Conservation (phyloP, 805 yeast species). For the Yarrowia keelungensis region DNA sequence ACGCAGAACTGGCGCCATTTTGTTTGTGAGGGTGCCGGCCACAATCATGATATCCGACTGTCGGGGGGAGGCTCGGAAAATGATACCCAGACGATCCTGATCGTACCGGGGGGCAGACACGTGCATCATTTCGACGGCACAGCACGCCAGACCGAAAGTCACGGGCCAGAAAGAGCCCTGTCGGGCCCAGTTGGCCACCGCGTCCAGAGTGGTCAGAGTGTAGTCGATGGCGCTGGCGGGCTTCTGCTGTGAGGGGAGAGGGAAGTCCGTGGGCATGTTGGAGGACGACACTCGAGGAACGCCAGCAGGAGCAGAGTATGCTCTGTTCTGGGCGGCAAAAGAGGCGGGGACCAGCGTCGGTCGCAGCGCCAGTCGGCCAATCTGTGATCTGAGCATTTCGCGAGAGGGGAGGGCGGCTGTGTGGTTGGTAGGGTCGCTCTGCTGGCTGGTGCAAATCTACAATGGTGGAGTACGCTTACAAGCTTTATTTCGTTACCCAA, state of each 20-base stretch:
- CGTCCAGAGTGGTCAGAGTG: constrained; percentile 80
- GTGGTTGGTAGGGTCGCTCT: background rate
- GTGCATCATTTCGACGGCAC: constrained; percentile 97
- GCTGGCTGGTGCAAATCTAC: constrained; percentile 32
- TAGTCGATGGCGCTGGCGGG: constrained; percentile 72
- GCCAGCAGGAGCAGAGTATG: constrained; percentile 20
- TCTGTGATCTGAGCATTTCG: constrained; percentile 32
- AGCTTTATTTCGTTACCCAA: constrained; percentile 24
- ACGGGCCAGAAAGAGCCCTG: constrained; percentile 94
- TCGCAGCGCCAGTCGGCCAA: constrained; percentile 37
- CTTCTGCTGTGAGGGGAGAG: constrained; percentile 71
- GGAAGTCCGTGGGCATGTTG: constrained; percentile 68
- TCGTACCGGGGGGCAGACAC: constrained; percentile 89
- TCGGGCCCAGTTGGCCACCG: constrained; percentile 88
- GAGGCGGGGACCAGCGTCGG: constrained; percentile 34
- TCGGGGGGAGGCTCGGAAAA: constrained; percentile 93
- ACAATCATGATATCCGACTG: constrained; percentile 92
- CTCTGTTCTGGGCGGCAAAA: constrained; percentile 3
- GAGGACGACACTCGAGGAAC: constrained; percentile 35
- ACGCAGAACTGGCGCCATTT: constrained; percentile 93
- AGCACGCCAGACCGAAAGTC: constrained; percentile 89
- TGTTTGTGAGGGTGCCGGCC: constrained; percentile 89
- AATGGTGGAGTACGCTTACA: constrained; percentile 5
- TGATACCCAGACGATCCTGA: constrained; percentile 89
- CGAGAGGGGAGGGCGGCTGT: background rate